Conservation (phyloP, 352 stramenopile genomes). For the Pythium rishiriense region DNA sequence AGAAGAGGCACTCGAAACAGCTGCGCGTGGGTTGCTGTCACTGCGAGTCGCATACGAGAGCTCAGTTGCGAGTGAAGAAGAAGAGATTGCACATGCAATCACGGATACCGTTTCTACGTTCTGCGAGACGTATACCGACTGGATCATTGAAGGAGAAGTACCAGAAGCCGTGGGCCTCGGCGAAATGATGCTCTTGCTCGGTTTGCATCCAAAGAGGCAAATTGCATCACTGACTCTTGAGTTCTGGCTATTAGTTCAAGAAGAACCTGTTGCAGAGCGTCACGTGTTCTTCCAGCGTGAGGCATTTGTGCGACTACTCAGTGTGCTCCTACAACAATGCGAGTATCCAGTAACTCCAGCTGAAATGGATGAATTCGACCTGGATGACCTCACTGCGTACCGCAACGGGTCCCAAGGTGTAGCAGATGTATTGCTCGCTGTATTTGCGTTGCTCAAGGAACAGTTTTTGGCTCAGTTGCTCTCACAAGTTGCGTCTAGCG, state of each 20-base stretch:
- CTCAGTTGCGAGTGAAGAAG: slow-evolving; percentile 46
- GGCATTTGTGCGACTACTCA: slow-evolving; percentile 54
- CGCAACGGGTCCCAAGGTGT: slow-evolving; percentile 62
- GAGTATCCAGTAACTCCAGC: slow-evolving; percentile 43
- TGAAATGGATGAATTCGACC: slow-evolving; percentile 60
- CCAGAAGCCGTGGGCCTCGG: slow-evolving; percentile 44
- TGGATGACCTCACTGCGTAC: slow-evolving; percentile 60
- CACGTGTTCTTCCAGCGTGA: slow-evolving; percentile 55
- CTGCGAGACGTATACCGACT: slow-evolving; percentile 70
- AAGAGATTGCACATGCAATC: slow-evolving; percentile 61
- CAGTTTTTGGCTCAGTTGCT: slow-evolving; percentile 47
- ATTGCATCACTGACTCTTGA: slow-evolving; percentile 75
- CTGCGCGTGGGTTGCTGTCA: slow-evolving; percentile 47
- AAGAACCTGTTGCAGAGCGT: slow-evolving; percentile 61
- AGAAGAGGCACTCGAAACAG: slow-evolving; percentile 41
- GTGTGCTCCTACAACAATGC: slow-evolving; percentile 63
- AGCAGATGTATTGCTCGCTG: slow-evolving; percentile 48
- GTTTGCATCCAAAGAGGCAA: slow-evolving; percentile 57
- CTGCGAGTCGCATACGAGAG: slow-evolving; percentile 50
- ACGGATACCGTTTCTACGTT: slow-evolving; percentile 65
- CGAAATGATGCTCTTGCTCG: slow-evolving; percentile 60
- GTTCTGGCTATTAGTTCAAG: slow-evolving; percentile 72
- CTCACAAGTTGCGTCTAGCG: slow-evolving; percentile 21
- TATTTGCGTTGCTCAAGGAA: slow-evolving; percentile 59
- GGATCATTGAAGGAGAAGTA: slow-evolving; percentile 52